Evolutionary conservation across 2,329 filamentous ascomycete species (phyloP).

Genomic region (Calonectria crousiana): DNA sequence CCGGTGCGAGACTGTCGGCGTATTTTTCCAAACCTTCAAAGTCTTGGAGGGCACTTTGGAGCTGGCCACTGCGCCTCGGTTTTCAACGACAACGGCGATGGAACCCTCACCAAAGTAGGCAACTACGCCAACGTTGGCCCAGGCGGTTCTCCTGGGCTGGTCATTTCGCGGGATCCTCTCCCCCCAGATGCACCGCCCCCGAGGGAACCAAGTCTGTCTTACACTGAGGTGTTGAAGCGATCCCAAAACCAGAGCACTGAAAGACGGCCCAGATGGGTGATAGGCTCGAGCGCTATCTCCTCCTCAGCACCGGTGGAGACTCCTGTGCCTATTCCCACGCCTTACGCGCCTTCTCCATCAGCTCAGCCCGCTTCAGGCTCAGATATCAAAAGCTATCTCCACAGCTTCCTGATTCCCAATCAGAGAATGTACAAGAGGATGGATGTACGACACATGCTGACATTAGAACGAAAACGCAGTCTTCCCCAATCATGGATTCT

Average conservation of each 20-base stretch:
- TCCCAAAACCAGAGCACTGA: background rate
- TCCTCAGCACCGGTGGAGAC: background rate
- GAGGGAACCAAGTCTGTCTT: constrained; percentile 29
- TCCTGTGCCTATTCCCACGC: background rate
- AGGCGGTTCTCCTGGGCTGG: constrained; percentile 43
- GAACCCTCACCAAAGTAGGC: constrained; percentile 50
- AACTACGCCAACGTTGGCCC: constrained; percentile 37
- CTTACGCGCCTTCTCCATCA: background rate
- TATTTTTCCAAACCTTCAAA: constrained; percentile 38
- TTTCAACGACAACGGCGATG: constrained; percentile 57
- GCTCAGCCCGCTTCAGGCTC: background rate
- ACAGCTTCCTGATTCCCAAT: constrained; percentile 31
- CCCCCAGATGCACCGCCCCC: constrained; percentile 37
- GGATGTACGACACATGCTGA: constrained; percentile 41
- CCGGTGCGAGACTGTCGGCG: constrained; percentile 53
- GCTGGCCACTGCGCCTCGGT: constrained; percentile 40
- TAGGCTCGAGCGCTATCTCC: background rate
- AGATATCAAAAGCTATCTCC: constrained; percentile 38
- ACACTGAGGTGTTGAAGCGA: constrained; percentile 20
- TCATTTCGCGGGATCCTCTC: constrained; percentile 44
- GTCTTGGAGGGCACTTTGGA: constrained; percentile 44
- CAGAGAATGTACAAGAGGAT: constrained; percentile 36
- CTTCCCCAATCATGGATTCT: constrained; percentile 45
- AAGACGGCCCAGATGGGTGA: background rate
- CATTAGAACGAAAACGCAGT: constrained; percentile 37